A percentile compares a stretch with the other conserved stretches of the same genome.
Conservation (phyloP, 805 yeast species). For the Kodamaea kakaduensis region DNA sequence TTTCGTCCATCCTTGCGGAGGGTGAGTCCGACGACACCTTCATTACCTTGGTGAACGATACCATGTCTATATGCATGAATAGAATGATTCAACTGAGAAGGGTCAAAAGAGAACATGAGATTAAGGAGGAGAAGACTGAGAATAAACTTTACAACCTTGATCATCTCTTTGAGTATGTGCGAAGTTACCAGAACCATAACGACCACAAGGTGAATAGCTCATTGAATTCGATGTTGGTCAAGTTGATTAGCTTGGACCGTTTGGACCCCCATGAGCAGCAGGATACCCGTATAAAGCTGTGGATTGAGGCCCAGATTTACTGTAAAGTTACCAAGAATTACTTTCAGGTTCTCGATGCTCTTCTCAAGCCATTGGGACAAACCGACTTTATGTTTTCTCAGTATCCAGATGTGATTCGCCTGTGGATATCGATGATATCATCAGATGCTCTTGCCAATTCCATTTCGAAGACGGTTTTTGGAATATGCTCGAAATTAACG, state of each 20-base stretch:
- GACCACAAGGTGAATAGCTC: slow-evolving; percentile 71
- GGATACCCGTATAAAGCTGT: slow-evolving; percentile 17
- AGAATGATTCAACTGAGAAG: slow-evolving; percentile 49
- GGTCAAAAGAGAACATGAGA: too few relatives aligned
- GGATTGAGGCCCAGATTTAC: slow-evolving; percentile 45
- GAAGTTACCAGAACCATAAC: slow-evolving; percentile 69
- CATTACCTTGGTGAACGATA: slow-evolving; percentile 36
- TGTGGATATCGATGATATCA: slow-evolving; percentile 48
- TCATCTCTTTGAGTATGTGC: slow-evolving; percentile 41
- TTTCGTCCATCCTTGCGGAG: neutral
- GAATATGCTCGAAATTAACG: slow-evolving; percentile 20
- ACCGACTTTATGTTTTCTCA: slow-evolving; percentile 34
- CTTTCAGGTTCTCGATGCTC: slow-evolving; percentile 55
- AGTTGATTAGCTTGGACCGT: slow-evolving; percentile 38
- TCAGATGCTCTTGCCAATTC: slow-evolving; percentile 64
- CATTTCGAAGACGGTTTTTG: slow-evolving; percentile 53
- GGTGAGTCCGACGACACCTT: slow-evolving; percentile 10
- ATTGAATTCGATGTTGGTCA: slow-evolving; percentile 54
- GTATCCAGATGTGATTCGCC: slow-evolving; percentile 44
- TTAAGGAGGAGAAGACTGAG: slow-evolving; percentile 10
- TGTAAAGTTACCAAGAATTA: slow-evolving; percentile 51
- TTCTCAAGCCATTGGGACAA: slow-evolving; percentile 48
- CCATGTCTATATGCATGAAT: slow-evolving; percentile 61
- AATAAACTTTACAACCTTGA: slow-evolving; percentile 14
- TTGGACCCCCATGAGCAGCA: neutral